Evolutionary conservation across 148 eudicot species (phyloP), one percentile per base, ranked within the genome.

Genomic region (Vaccinium corymbosum): DNA sequence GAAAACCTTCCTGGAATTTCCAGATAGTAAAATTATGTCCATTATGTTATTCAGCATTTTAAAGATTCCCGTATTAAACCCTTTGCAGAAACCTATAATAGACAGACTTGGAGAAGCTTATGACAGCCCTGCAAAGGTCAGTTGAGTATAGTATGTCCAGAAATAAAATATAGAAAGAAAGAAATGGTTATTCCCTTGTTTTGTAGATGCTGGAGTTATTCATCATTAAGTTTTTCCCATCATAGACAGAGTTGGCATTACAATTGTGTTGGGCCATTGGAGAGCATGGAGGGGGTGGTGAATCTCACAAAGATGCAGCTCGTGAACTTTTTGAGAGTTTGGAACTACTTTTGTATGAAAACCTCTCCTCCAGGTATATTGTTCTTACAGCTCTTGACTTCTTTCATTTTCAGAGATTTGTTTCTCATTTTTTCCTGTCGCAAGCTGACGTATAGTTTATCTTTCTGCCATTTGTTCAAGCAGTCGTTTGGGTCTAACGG

Each of bases 251-350:
- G 91, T 90, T 97, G 91, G 99, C 98, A 78, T 85, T 97, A 81
- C 97, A 97, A 86, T 90, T 97, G 72, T 93, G 98, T 79, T 97
- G 99, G 99, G 99, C 98, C 52, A 94, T 97, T 83, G 99, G 99
- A 84, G 99, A 97, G 88, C 90, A 97, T 88, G 99, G 99, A 88
- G 99, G 99, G 10, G 99, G 99, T 53, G 98, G 98, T 73, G 94
- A 86, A 85, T 89, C 95, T 87, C 95, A 91, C 87, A 96, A 93
- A 85, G 95, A 96, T 87, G 99, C 94, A 51, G 99, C 97, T 86
- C 94, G 98, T 82, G 98, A 96, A 90, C 95, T 94, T 74, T 96
- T 96, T 85, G 99, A 96, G 91, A 94, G 99, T 88, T 82, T 96
- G 88, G 99, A 97, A 89, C 86, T 97, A 80, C 94, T 97, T 80